A percentile compares a stretch with the other conserved stretches of the same genome.
Conservation (phyloP, 805 yeast species). For the Suhomyces sp. region DNA sequence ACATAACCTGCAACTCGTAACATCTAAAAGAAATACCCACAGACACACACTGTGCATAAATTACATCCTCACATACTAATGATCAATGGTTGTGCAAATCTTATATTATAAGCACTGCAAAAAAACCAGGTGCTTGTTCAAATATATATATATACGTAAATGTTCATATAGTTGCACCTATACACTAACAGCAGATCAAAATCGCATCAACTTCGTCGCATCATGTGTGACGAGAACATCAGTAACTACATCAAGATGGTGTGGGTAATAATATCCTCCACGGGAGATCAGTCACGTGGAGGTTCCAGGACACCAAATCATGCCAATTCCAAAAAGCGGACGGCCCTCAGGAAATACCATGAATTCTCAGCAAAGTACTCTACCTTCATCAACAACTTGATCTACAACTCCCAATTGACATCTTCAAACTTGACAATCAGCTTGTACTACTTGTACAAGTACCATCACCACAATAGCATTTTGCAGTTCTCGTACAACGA, state of each 20-base stretch:
- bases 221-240: constrained; percentile 1
- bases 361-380: constrained; percentile 8
- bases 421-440: constrained; percentile 21
- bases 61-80: not conserved
- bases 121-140: not conserved
- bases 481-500: constrained; percentile 1
- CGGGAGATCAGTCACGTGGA: not conserved
- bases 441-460: constrained; percentile 23
- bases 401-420: constrained; percentile 21
- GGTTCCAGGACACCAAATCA: not conserved
- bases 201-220: not conserved
- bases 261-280: constrained; percentile 9
- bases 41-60: not conserved
- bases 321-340: not conserved
- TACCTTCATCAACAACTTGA: constrained; percentile 12
- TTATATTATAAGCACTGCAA: not conserved
- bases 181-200: not conserved
- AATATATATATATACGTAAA: not conserved
- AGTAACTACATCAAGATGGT: constrained; percentile 10
- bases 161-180: not conserved
- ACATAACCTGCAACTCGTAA: not conserved
- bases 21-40: not conserved
- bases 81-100: not conserved
- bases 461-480: constrained; percentile 11
- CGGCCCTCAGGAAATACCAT: constrained; percentile 4